Percentiles rank a stretch among this genome's conserved stretches.
These are phyloP conservation scores for Saprolegnia diclina DNA, from an alignment of 352 stramenopile genomes.

Conservation along the genomic window DNA sequence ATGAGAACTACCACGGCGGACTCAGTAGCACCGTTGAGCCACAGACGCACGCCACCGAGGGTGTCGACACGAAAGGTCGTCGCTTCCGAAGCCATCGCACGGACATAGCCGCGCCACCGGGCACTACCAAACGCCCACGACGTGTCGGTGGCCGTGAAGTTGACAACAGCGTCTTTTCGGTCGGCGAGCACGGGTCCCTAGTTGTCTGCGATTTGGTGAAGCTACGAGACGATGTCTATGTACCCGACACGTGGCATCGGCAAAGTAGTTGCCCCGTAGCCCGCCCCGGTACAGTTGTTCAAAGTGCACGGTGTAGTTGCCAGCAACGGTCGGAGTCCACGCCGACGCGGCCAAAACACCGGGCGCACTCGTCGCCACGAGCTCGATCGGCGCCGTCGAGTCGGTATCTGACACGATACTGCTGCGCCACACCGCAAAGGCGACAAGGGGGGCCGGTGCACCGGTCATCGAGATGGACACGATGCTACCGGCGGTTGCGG, in stretches of 20 bases:
- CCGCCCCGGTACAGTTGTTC: constrained; percentile 55
- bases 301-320: constrained; percentile 46
- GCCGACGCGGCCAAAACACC: constrained; percentile 41
- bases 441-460: constrained; percentile 29
- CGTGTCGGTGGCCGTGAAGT: constrained; percentile 55
- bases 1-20: neutral
- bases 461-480: constrained; percentile 46
- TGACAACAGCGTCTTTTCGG: constrained; percentile 58
- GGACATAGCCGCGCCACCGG: constrained; percentile 63
- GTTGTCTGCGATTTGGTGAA: no score
- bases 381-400: constrained; percentile 17
- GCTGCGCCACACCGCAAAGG: constrained; percentile 41
- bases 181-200: constrained; percentile 31
- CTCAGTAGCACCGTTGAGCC: constrained; percentile 35
- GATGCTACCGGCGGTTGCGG: constrained; percentile 38
- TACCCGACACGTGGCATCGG: constrained; percentile 46
- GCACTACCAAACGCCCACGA: constrained; percentile 51
- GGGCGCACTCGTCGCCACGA: constrained; percentile 21
- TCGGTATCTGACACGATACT: constrained; percentile 27
- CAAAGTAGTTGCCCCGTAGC: constrained; percentile 59
- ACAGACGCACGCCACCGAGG: constrained; percentile 55
- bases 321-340: constrained; percentile 43
- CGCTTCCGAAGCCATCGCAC: constrained; percentile 36
- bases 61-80: constrained; percentile 43
- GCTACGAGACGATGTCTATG: constrained; percentile 22